Percentiles rank a stretch among this genome's conserved stretches.
Evolutionary conservation across 2,329 filamentous ascomycete species (phyloP).

Genomic region (Microcyclospora pomicola): DNA sequence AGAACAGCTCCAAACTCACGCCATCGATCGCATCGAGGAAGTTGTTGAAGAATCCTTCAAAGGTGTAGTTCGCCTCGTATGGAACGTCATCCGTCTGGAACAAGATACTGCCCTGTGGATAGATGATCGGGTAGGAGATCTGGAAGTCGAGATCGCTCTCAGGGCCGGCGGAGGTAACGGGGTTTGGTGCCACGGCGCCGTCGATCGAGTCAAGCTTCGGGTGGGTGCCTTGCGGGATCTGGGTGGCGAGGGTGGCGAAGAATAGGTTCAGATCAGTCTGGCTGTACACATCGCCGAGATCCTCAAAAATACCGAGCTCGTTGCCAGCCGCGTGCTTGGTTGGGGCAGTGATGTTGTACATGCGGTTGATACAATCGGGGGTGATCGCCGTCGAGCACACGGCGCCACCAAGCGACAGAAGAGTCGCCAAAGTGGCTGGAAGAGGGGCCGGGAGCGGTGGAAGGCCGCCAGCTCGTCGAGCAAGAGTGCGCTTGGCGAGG

Average conservation of each 20-base stretch:
- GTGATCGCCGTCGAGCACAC: constrained; percentile 18
- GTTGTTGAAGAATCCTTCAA: constrained; percentile 26
- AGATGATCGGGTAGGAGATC: constrained; percentile 35
- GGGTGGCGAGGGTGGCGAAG: constrained; percentile 23
- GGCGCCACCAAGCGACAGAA: neutral
- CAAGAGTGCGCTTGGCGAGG: constrained; percentile 8
- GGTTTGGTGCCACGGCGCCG: constrained; percentile 24
- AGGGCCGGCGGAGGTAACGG: constrained; percentile 15
- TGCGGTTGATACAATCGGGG: constrained; percentile 28
- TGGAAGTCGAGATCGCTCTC: constrained; percentile 33
- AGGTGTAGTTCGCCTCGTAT: constrained; percentile 28
- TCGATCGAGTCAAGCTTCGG: constrained; percentile 28
- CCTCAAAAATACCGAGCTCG: constrained; percentile 33
- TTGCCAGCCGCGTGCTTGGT: constrained; percentile 27
- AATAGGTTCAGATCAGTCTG: constrained; percentile 32
- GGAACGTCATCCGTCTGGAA: constrained; percentile 35
- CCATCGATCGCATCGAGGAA: constrained; percentile 38
- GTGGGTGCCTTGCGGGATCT: constrained; percentile 27
- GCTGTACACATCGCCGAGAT: constrained; percentile 28
- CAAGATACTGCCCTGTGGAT: constrained; percentile 32
- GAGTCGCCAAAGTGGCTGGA: neutral
- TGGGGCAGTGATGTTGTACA: constrained; percentile 32
- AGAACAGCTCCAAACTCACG: neutral
- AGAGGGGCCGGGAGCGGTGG: neutral
- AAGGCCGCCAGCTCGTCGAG: neutral